phyloP scores from a whole-genome alignment of 176 grass and related monocot species.

The Aegilops umbellulata region DNA sequence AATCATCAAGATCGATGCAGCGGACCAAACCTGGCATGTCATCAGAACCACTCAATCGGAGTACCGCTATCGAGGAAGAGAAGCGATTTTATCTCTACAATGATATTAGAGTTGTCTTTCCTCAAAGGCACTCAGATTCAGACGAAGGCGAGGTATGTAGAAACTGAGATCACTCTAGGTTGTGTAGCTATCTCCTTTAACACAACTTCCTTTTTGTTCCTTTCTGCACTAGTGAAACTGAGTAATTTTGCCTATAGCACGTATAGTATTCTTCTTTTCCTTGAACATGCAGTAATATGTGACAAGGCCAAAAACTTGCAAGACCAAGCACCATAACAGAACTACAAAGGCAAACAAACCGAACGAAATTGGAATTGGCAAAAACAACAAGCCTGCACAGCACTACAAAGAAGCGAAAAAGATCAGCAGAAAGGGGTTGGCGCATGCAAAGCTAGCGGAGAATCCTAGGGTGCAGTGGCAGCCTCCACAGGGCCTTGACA shows the following conservation, averaged over 20 bases:
- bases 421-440: background rate
- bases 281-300: background rate
- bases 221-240: background rate
- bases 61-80: slow-evolving; percentile 27
- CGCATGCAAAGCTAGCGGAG: background rate
- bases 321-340: background rate
- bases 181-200: slow-evolving; percentile 6
- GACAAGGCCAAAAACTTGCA: background rate
- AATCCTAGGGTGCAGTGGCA: background rate
- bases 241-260: background rate
- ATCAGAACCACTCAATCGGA: slow-evolving; percentile 21
- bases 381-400: background rate
- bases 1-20: slow-evolving; percentile 57
- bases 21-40: slow-evolving; percentile 59
- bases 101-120: slow-evolving; percentile 95
- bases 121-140: slow-evolving; percentile 87
- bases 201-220: background rate
- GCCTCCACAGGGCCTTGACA: background rate
- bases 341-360: background rate
- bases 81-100: slow-evolving; percentile 91
- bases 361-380: background rate
- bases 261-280: background rate
- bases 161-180: slow-evolving; percentile 8
- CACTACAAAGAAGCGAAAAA: background rate
- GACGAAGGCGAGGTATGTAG: slow-evolving; percentile 89